These are phyloP conservation scores for Apiospora sp. DNA, from an alignment of 2,329 filamentous ascomycete genomes.

Conservation along the genomic window DNA sequence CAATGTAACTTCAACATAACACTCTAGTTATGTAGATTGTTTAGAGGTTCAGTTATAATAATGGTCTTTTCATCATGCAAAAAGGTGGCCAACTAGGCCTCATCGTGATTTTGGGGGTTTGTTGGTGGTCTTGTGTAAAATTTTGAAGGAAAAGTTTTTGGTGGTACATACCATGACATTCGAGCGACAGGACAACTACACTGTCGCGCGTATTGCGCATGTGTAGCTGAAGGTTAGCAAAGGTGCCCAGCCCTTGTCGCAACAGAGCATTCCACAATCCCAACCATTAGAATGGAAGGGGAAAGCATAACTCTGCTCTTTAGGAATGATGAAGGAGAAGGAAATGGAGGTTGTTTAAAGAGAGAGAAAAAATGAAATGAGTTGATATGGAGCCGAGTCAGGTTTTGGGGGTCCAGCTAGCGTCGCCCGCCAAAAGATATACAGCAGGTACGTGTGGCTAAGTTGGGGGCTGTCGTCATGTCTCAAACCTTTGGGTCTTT, in stretches of 20 bases:
- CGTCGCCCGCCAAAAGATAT: background rate
- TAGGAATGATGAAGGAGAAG: background rate
- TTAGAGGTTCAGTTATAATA: background rate
- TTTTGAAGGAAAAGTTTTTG: background rate
- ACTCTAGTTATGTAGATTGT: conserved; percentile 19
- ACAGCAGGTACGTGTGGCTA: background rate
- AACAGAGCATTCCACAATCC: background rate
- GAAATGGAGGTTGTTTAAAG: background rate
- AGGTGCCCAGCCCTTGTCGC: background rate
- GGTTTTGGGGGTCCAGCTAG: background rate
- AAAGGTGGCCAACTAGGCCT: background rate
- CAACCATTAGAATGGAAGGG: background rate
- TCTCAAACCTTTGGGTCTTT: background rate
- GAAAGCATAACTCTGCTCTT: too few relatives aligned
- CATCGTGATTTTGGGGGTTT: background rate
- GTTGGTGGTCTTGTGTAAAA: background rate
- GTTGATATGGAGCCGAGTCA: conserved; percentile 9
- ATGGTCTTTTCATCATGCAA: conserved; percentile 14
- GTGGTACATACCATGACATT: conserved; percentile 5
- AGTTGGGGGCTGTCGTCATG: conserved; percentile 5
- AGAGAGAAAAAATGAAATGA: background rate
- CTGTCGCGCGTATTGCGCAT: background rate
- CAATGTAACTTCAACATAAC: conserved; percentile 9
- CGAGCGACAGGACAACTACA: background rate
- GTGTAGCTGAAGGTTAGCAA: background rate